Conservation (phyloP, 192 early-diverging fungal genomes). For the Paraglomus brasilianum region DNA sequence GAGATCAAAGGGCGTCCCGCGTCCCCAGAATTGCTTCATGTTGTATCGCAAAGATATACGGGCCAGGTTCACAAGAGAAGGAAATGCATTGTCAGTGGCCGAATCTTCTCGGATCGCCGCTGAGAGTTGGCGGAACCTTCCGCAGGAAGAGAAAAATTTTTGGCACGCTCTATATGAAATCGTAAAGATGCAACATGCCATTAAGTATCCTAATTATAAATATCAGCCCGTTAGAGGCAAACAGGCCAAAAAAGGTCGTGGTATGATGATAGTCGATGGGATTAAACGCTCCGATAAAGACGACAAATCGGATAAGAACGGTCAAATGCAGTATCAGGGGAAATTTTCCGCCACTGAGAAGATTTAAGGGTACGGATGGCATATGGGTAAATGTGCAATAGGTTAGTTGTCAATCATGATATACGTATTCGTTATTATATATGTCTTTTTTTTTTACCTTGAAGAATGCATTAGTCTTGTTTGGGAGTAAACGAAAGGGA, state of each 20-base stretch:
- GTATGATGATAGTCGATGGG: not conserved
- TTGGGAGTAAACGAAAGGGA: too few species aligned
- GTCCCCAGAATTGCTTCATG: slow-evolving; percentile 38
- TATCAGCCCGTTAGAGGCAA: slow-evolving; percentile 34
- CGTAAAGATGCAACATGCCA: slow-evolving; percentile 12
- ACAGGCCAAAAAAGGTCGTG: slow-evolving; percentile 32
- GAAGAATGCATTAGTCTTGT: too few species aligned
- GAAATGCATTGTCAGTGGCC: slow-evolving; percentile 20
- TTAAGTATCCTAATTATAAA: slow-evolving; percentile 33
- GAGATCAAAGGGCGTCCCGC: slow-evolving; percentile 28
- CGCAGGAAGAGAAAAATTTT: not conserved
- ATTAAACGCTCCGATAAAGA: too few species aligned
- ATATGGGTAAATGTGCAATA: too few species aligned
- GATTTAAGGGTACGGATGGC: too few species aligned
- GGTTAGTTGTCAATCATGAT: too few species aligned
- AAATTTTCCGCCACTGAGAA: too few species aligned
- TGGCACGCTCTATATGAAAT: slow-evolving; percentile 17
- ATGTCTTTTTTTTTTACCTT: too few species aligned
- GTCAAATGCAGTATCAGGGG: too few species aligned
- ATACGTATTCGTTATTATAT: too few species aligned
- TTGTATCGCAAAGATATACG: slow-evolving; percentile 36
- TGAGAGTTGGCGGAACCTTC: slow-evolving; percentile 19
- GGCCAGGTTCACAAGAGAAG: not conserved
- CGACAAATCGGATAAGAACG: too few species aligned
- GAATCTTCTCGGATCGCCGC: slow-evolving; percentile 27